phyloP scores from a whole-genome alignment of 495 filamentous ascomycete genomes.

The Cladorrhinum samala region DNA sequence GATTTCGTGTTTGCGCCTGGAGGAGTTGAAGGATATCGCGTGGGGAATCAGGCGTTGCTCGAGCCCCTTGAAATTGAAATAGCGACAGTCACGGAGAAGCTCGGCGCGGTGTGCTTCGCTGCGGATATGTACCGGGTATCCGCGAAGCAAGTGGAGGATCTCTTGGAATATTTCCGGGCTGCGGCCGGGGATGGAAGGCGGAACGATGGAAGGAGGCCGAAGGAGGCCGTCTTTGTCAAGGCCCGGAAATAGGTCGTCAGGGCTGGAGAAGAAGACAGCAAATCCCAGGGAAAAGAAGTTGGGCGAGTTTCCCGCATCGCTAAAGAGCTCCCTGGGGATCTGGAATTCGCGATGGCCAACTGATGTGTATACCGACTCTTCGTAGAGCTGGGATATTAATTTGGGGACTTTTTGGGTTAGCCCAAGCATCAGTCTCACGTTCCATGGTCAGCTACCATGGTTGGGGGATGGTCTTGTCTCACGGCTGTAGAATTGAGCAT shows the following conservation, averaged over 20 bases:
- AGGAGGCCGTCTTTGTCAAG: constrained; percentile 74
- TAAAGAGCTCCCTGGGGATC: constrained; percentile 84
- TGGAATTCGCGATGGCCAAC: constrained; percentile 83
- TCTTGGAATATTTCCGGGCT: constrained; percentile 76
- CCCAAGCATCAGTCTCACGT: constrained; percentile 14
- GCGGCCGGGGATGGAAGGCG: constrained; percentile 73
- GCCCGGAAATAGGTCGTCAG: constrained; percentile 78
- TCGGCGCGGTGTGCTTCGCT: constrained; percentile 71
- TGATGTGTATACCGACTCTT: constrained; percentile 83
- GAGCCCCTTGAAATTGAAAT: constrained; percentile 85
- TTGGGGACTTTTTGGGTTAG: constrained; percentile 67
- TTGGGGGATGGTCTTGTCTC: constrained; percentile 18
- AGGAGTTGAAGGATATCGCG: constrained; percentile 67
- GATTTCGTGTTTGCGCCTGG: constrained; percentile 65
- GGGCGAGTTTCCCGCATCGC: constrained; percentile 73
- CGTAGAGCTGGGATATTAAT: constrained; percentile 88
- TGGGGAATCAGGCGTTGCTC: constrained; percentile 85
- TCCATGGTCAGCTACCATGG: neutral
- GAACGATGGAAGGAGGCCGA: constrained; percentile 79
- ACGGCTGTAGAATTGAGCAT: constrained; percentile 93
- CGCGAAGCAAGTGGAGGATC: constrained; percentile 74
- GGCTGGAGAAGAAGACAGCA: constrained; percentile 77
- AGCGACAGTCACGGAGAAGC: constrained; percentile 80
- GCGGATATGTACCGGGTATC: constrained; percentile 78
- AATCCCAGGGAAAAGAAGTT: constrained; percentile 97